Percentiles rank a stretch among this genome's conserved stretches.
phyloP scores from a whole-genome alignment of 73 alveolate genomes.

The Symbiodinium pilosum region DNA sequence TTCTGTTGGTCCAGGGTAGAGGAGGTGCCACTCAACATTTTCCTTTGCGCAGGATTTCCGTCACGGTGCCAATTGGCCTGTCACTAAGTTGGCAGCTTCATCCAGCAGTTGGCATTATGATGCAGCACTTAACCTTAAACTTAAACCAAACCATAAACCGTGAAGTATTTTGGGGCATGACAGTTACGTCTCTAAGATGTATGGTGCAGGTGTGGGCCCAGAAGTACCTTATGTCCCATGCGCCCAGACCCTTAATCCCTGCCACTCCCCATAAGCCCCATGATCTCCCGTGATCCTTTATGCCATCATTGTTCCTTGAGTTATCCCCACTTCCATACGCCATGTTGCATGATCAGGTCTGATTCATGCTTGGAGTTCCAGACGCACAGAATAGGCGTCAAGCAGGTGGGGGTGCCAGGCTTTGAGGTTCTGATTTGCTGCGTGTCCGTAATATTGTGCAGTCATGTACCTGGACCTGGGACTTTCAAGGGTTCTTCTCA shows the following conservation, averaged over 20 bases:
- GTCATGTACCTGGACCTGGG: too few relatives aligned
- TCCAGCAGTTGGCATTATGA: too few relatives aligned
- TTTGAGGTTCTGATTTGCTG: too few relatives aligned
- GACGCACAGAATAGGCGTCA: constrained; percentile 78
- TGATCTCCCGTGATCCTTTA: neutral
- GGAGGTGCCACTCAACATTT: neutral
- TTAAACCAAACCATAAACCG: too few relatives aligned
- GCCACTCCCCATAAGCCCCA: neutral
- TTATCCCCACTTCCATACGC: too few relatives aligned
- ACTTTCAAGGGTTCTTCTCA: too few relatives aligned
- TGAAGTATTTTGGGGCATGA: too few relatives aligned
- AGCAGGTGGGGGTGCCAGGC: constrained; percentile 8
- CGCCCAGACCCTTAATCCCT: neutral
- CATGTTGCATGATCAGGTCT: neutral
- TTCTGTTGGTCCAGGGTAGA: neutral
- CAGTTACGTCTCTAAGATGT: too few relatives aligned
- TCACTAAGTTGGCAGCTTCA: neutral
- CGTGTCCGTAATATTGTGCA: neutral
- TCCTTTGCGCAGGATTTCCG: constrained; percentile 16
- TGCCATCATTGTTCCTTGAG: neutral
- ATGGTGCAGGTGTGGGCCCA: too few relatives aligned
- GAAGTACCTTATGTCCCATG: neutral
- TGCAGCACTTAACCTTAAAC: too few relatives aligned
- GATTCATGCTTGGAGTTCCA: constrained; percentile 61
- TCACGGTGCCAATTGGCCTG: constrained; percentile 73